Evolutionary conservation across 2,329 filamentous ascomycete species (phyloP).

Genomic region (Mycosphaerella sp.): DNA sequence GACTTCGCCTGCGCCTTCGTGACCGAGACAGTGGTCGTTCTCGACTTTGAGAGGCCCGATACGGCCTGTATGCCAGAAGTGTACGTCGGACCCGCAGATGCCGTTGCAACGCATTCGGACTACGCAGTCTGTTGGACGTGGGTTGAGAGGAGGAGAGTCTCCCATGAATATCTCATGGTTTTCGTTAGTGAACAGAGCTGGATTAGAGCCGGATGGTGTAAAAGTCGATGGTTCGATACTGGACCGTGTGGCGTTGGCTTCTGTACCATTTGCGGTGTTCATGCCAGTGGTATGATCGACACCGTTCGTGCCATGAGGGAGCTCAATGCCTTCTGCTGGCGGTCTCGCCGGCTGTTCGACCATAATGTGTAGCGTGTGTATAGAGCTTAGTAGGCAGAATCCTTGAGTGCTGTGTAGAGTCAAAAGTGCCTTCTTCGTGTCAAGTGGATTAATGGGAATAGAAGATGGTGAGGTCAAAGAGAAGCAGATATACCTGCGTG

Average conservation of each 20-base stretch:
- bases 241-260: slow-evolving; percentile 5
- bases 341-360: slow-evolving; percentile 6
- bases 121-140: slow-evolving; percentile 26
- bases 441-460: not conserved
- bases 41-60: slow-evolving; percentile 59
- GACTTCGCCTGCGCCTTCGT: slow-evolving; percentile 63
- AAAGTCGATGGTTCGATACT: slow-evolving; percentile 5
- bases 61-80: slow-evolving; percentile 41
- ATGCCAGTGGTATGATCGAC: slow-evolving; percentile 4
- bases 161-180: slow-evolving; percentile 28
- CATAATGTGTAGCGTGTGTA: not conserved
- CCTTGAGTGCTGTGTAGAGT: not conserved
- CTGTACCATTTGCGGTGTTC: not conserved
- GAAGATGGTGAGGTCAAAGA: not conserved
- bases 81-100: slow-evolving; percentile 30
- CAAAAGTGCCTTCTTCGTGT: not conserved
- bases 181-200: slow-evolving; percentile 28
- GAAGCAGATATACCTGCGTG: not conserved
- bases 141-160: slow-evolving; percentile 24
- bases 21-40: slow-evolving; percentile 60
- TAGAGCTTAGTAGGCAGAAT: not conserved
- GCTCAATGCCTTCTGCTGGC: slow-evolving; percentile 3
- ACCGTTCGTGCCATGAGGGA: not conserved
- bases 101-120: slow-evolving; percentile 29
- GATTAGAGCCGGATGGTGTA: slow-evolving; percentile 20